Percentiles rank a stretch among this genome's conserved stretches.
These are phyloP conservation scores for Parastagonospora avenae DNA, from an alignment of 2,329 filamentous ascomycete species.

Conservation along the genomic window DNA sequence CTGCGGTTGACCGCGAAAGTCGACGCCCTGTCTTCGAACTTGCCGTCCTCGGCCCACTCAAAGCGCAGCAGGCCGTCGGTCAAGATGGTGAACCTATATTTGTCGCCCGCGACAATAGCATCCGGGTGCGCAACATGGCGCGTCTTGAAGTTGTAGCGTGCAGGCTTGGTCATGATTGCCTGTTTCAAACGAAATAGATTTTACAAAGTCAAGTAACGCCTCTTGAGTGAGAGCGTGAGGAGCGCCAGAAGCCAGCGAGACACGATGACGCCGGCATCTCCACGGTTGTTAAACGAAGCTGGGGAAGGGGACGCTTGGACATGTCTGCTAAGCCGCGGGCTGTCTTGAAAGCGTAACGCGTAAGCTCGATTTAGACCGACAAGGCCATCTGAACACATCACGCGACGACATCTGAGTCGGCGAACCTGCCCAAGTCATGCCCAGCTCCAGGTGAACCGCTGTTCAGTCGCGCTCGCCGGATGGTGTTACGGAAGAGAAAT, in stretches of 20 bases:
- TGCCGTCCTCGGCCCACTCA: conserved; percentile 65
- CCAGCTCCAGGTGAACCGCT: conserved; percentile 10
- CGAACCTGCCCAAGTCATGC: conserved; percentile 14
- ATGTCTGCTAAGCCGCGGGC: conserved; percentile 13
- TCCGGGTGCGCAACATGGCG: conserved; percentile 52
- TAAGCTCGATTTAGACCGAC: conserved; percentile 28
- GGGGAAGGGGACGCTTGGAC: conserved; percentile 29
- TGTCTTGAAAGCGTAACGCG: conserved; percentile 29
- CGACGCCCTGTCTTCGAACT: conserved; percentile 67
- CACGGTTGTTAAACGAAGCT: conserved; percentile 26
- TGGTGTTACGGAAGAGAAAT: conserved; percentile 14
- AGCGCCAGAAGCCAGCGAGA: conserved; percentile 20
- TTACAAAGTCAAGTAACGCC: conserved; percentile 11
- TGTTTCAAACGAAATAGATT: conserved; percentile 2
- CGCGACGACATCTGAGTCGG: conserved; percentile 20
- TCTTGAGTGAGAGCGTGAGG: conserved; percentile 11
- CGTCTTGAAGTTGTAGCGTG: conserved; percentile 52
- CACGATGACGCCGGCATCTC: conserved; percentile 23
- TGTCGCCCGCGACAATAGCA: conserved; percentile 53
- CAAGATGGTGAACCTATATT: conserved; percentile 66
- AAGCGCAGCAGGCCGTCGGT: conserved; percentile 63
- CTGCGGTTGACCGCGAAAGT: conserved; percentile 64
- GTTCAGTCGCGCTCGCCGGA: conserved; percentile 12
- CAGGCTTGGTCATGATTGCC: conserved; percentile 35
- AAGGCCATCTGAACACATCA: conserved; percentile 20